A percentile compares a stretch with the other conserved stretches of the same genome.
Evolutionary conservation across 2,329 filamentous ascomycete species (phyloP).

Genomic region (Diplodia seriata): DNA sequence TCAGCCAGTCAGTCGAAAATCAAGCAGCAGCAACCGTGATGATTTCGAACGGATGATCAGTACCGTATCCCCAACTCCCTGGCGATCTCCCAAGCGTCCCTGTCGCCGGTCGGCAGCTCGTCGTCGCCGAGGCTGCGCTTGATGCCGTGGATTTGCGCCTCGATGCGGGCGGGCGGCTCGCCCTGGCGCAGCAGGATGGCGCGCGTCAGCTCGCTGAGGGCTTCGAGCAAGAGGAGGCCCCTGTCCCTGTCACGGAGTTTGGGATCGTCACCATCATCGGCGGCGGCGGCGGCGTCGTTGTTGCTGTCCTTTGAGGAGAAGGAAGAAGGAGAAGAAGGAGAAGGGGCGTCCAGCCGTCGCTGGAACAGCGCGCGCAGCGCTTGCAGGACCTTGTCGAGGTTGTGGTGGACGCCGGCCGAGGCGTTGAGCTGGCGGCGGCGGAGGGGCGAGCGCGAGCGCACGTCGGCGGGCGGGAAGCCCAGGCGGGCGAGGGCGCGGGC

Average conservation of each 20-base stretch:
- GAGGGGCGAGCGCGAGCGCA: neutral
- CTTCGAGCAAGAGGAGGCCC: neutral
- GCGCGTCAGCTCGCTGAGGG: slow-evolving; percentile 22
- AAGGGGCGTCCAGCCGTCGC: neutral
- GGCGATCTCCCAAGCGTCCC: slow-evolving; percentile 4
- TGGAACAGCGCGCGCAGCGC: slow-evolving; percentile 5
- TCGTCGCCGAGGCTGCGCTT: slow-evolving; percentile 11
- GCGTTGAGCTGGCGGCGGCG: slow-evolving; percentile 10
- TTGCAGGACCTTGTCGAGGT: neutral
- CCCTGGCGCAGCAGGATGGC: slow-evolving; percentile 4
- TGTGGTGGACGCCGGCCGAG: neutral
- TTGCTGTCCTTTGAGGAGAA: neutral
- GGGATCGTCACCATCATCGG: no score
- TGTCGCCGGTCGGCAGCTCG: slow-evolving; percentile 7
- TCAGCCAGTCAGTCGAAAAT: neutral
- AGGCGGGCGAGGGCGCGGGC: slow-evolving; percentile 43
- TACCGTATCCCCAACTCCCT: neutral
- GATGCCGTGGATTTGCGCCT: neutral
- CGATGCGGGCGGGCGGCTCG: neutral
- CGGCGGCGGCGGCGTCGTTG: neutral
- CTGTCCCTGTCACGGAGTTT: no score
- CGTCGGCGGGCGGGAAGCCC: slow-evolving; percentile 35
- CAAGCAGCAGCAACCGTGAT: no score
- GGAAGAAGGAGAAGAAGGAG: neutral
- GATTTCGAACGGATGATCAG: no score